These are phyloP conservation scores for Pleurotus eryngii DNA, from an alignment of 768 basidiomycete genomes.

Conservation along the genomic window DNA sequence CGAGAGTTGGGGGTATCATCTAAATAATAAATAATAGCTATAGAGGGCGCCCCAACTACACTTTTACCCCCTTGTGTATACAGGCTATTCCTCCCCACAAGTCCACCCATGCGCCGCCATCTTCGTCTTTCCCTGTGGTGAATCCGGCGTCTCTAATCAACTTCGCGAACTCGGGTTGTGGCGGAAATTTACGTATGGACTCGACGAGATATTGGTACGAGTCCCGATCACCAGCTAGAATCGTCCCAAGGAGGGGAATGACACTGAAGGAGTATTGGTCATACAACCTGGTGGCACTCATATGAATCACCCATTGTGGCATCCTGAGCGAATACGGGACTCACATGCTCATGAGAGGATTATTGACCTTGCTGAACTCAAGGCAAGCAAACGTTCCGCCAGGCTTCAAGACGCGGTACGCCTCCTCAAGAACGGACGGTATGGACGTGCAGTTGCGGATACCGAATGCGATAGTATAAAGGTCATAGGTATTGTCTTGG, in stretches of 20 bases:
- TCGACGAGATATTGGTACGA: conserved; percentile 99
- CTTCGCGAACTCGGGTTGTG: conserved; percentile 80
- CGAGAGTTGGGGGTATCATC: too few species aligned
- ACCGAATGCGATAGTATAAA: conserved; percentile 98
- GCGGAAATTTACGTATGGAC: conserved; percentile 91
- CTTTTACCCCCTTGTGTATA: conserved; percentile 81
- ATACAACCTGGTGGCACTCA: conserved; percentile 60
- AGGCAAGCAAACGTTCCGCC: conserved; percentile 95
- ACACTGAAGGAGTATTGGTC: conserved; percentile 95
- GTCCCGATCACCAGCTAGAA: conserved; percentile 89
- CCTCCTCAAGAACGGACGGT: conserved; percentile 82
- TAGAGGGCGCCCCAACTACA: conserved; percentile 31
- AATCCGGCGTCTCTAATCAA: conserved; percentile 91
- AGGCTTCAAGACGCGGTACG: conserved; percentile 91
- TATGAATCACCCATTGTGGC: not conserved
- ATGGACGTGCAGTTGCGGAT: conserved; percentile 97
- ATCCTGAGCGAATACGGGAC: conserved; percentile 25
- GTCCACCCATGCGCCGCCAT: conserved; percentile 84
- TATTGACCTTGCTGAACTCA: conserved; percentile 91
- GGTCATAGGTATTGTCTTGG: conserved; percentile 79
- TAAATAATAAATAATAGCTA: too few species aligned
- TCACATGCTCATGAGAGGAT: conserved; percentile 83
- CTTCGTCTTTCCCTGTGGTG: conserved; percentile 61
- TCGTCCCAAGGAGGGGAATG: conserved; percentile 93
- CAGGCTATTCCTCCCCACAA: conserved; percentile 87